Base-by-base conservation (phyloP, 805 yeast species). In the Candida easanensis region DNA sequence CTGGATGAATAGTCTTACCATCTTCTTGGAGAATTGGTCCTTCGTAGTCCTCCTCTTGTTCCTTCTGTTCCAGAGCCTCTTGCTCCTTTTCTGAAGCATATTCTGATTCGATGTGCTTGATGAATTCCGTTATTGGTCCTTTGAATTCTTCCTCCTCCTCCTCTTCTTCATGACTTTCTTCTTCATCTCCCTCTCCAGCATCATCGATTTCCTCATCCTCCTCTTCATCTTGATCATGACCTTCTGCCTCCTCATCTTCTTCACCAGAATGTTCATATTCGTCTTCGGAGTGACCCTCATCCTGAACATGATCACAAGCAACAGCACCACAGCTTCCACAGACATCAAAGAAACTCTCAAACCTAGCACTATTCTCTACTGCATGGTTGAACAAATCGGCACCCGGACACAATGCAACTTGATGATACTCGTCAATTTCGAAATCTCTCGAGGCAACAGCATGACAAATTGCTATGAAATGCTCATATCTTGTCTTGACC, bases 321-420 rank as follows among this genome's bases (percentile, higher is more conserved):
- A 60, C 50, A 16, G 62, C 67, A 14, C 83, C 83, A 57, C 84
- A 79, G 15, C 56, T 48, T 8, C 53, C 67, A 55, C 84, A 79
- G 3, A 77, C 84, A 21, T 74, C 75, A 32, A 60, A 74, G 4
- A 71, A 48, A 4, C 81, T 66, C 45, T 79, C 84, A 57, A 88
- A 87, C 62, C 81, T 83, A 9, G 82, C 88, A 52, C 77, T 71
- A 48, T 86, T 89, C 5, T 64, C 56, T 2, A 62, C 79, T 13
- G 65, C 72, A 57, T 89, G 97, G 52, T 90, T 90, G 65, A 89
- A 88, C 27, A 91, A 66, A 63, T 90, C 96, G 0, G 97, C 97
- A 14, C 89, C 87, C 0, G 97, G 97, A 19, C 90, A 96, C 38
- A 91, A 66, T 0, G 86, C 88, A 23, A 82, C 70, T 25, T 80